Base-by-base conservation (phyloP, 352 stramenopile species). In the Thalassiosira livingstoniorum region DNA sequence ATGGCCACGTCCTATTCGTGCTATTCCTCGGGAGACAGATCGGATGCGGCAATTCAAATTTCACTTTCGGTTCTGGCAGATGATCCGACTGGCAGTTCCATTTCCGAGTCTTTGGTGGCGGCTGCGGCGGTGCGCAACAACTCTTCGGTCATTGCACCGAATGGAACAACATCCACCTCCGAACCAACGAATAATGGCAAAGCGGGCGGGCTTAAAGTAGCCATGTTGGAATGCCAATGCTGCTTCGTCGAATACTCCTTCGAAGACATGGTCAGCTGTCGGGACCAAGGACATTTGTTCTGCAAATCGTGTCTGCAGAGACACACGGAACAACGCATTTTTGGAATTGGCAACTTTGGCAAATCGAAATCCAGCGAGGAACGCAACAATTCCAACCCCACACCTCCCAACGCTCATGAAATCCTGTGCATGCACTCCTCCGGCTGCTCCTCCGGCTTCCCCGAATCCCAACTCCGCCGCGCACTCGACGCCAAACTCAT, bases 271-370 rank as follows among this genome's bases (percentile, higher is more conserved):
- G 72, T 90, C 0, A 68, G 62, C 15, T 92, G 87, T 75, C 66
- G 78, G 13, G 42, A 80, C 21, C 75, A 78, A 45, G 90, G 90
- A 0, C 91, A 95, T 73, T 82, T 95, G 32, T 94, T 94, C 84
- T 95, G 91, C 63, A 75, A 74, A 4, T 83, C 87, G 13, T 95
- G 91, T 62, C 69, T 95, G 11, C 37, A 83, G 55, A 72, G 72
- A 58, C 90, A 90, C 67, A 83, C 83, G 0, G 86, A 94, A 53
- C 84, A 83, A 31, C 70, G 87, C 34, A 77, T 94, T 0, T 94
- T 93, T 82, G 85, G 86, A 11, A 65, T 79, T 43, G 86, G 86
- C 4, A 89, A 86, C 80, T 75, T 94, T 39, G 89, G 89, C 1
- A 75, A 87, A n/a, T 65, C 29, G 53, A 53, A 42, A 23, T 31